phyloP scores from a whole-genome alignment of 768 basidiomycete genomes.

The Termitomyces eurrhizus region DNA sequence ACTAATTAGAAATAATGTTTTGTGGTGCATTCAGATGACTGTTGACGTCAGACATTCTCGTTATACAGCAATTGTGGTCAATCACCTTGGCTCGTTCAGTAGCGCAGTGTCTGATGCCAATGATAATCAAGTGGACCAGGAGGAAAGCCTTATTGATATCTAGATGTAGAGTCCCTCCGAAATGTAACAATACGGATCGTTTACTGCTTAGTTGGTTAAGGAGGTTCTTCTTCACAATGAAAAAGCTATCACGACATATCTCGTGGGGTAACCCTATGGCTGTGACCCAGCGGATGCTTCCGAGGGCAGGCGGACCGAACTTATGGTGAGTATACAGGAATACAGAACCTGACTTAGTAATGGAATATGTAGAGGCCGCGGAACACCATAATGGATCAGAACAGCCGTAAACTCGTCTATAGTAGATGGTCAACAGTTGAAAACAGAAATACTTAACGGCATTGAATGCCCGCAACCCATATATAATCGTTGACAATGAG shows the following conservation, averaged over 20 bases:
- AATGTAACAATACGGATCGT: background rate
- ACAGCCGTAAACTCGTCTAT: background rate
- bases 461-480: background rate
- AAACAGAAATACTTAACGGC: background rate
- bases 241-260: background rate
- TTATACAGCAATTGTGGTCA: background rate
- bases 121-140: no score
- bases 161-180: background rate
- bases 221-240: background rate
- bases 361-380: background rate
- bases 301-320: background rate
- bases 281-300: background rate
- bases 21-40: background rate
- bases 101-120: background rate
- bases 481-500: background rate
- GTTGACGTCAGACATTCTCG: background rate
- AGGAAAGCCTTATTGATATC: background rate
- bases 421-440: background rate
- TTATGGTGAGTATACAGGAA: no score
- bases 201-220: background rate
- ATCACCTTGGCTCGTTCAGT: background rate
- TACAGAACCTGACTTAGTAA: no score
- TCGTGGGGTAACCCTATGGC: background rate
- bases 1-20: background rate
- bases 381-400: background rate